Conservation (phyloP, 169 alveolate species). For the Babesia ovis region DNA sequence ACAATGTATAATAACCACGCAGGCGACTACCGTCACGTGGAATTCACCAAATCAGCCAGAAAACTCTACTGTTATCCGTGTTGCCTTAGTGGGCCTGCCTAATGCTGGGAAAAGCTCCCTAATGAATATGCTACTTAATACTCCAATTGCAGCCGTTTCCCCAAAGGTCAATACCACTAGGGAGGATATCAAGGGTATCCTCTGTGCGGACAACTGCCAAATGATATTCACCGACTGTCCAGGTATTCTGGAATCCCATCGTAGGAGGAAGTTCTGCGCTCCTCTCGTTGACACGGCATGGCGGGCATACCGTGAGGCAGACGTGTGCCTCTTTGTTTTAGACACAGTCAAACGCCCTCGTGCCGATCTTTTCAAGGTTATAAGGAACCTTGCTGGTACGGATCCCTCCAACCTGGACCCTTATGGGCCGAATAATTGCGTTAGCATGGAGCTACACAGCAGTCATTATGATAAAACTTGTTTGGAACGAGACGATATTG, state of each 20-base stretch:
- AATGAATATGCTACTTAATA: slow-evolving; percentile 76
- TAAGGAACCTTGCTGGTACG: slow-evolving; percentile 69
- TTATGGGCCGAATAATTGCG: neutral
- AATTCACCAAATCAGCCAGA: slow-evolving; percentile 70
- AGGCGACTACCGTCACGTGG: slow-evolving; percentile 72
- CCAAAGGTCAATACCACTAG: slow-evolving; percentile 87
- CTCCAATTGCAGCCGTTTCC: slow-evolving; percentile 83
- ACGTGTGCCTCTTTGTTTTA: slow-evolving; percentile 76
- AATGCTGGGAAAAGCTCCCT: slow-evolving; percentile 86
- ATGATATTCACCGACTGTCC: slow-evolving; percentile 83
- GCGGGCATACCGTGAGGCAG: slow-evolving; percentile 85
- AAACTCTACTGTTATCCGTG: slow-evolving; percentile 63
- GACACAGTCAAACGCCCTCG: slow-evolving; percentile 85
- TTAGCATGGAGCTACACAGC: neutral
- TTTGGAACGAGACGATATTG: neutral
- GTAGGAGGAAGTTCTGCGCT: slow-evolving; percentile 75
- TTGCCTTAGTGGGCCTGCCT: slow-evolving; percentile 84
- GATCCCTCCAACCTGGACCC: neutral
- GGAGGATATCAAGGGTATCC: slow-evolving; percentile 73
- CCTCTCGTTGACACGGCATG: slow-evolving; percentile 85
- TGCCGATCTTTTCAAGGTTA: slow-evolving; percentile 71
- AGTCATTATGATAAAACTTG: neutral
- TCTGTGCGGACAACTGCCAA: slow-evolving; percentile 77
- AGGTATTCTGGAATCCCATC: slow-evolving; percentile 84
- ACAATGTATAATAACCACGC: slow-evolving; percentile 1